Evolutionary conservation across 371 early-diverging fungal genomes (phyloP), one percentile per base, ranked within the genome.

Genomic region (Circinella umbellata): DNA sequence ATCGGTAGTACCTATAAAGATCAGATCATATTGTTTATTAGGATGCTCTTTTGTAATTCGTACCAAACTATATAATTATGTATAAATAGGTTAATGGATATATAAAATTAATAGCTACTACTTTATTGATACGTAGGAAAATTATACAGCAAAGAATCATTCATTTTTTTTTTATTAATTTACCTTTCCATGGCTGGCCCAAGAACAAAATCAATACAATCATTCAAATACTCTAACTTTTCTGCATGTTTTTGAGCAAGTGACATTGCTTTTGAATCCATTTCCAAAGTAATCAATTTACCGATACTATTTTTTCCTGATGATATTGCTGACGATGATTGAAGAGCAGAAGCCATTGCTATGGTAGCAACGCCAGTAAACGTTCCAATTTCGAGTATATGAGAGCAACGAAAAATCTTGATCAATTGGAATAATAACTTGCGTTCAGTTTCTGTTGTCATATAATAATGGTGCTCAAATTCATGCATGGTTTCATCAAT

Each of bases 301-400:
- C 69, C 71, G 7, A 70, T 64, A 0, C 10, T 39, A 6, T 39
- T 39, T 6, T 39, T 10, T 39, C 10, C 39, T 6, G 4, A 6
- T 39, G 39, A 4, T 39, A 10, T 39, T 39, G 10, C 10, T 39
- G 39, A 39, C 4, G 4, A 10, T 4, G 68, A 37, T 15, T 66
- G 46, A 51, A 88, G 67, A 1, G 84, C 89, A 36, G 87, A 82
- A 8, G 84, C 89, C 82, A 89, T 82, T n/a, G 84, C 84, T 57
- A 88, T 76, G 5, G 89, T 81, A 6, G 83, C 80, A 59, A 75
- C 83, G 4, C 90, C 90, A 34, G 88, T 86, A 64, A 87, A 88
- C n/a, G 85, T 84, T 4, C 90, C 90, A 63, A 90, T 79, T 60
- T 90, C 90, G 0, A 90, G 74, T 3, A 88, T 73, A 0, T 46